These are phyloP conservation scores for Aureobasidium sp. DNA, from an alignment of 2,329 filamentous ascomycete species.

Conservation along the genomic window DNA sequence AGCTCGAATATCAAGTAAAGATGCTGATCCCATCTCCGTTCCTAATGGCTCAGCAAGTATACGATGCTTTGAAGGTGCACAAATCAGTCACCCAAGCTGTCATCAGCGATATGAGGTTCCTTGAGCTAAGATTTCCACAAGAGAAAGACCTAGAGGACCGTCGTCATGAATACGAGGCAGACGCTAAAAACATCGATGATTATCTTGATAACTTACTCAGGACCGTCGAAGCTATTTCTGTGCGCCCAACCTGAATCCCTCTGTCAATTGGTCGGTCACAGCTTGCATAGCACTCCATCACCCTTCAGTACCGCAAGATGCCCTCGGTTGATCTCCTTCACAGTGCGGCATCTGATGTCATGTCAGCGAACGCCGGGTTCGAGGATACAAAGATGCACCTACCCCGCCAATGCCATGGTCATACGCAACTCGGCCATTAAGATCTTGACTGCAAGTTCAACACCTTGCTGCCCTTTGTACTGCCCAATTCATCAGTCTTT, in stretches of 20 bases:
- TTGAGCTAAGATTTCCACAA: not conserved
- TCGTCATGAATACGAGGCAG: not conserved
- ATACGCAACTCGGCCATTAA: slow-evolving; percentile 12
- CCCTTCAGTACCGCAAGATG: slow-evolving; percentile 11
- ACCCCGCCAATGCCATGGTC: slow-evolving; percentile 12
- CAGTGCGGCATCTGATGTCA: slow-evolving; percentile 5
- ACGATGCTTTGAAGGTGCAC: not conserved
- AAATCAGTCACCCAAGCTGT: not conserved
- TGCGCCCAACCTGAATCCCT: not conserved
- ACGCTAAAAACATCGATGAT: not conserved
- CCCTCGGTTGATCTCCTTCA: slow-evolving; percentile 12
- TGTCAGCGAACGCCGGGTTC: not conserved
- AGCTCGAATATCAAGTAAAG: not conserved
- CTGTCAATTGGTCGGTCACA: not conserved
- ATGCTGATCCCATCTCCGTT: not conserved
- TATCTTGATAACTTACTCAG: not conserved
- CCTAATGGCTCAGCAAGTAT: not conserved
- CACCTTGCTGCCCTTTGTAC: slow-evolving; percentile 30
- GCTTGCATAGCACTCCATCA: slow-evolving; percentile 8
- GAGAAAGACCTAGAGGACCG: too few relatives aligned
- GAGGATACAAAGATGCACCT: not conserved
- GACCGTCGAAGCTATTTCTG: not conserved
- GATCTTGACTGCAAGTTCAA: slow-evolving; percentile 21
- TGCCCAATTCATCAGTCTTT: slow-evolving; percentile 14
- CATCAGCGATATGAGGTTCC: not conserved